Percentiles rank a stretch among this genome's conserved stretches.
Evolutionary conservation across 139 green algal species (phyloP).

Genomic region (Nannochloris sp.): DNA sequence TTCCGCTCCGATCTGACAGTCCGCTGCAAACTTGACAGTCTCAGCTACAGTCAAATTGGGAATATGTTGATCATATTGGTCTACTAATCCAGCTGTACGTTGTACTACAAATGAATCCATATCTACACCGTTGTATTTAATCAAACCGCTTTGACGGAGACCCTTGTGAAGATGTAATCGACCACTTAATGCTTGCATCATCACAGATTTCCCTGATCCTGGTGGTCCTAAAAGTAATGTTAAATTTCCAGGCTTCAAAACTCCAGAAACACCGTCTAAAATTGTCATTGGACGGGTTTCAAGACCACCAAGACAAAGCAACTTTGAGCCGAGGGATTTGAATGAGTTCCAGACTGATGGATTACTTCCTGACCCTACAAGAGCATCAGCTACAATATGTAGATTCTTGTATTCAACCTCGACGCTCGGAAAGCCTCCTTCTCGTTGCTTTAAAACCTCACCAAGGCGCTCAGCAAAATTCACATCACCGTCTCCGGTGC

Average conservation of each 20-base stretch:
- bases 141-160: constrained; percentile 20
- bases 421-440: constrained; percentile 8
- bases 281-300: background rate
- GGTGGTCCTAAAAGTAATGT: constrained; percentile 64
- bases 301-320: constrained; percentile 10
- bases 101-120: constrained; percentile 47
- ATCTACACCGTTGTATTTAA: constrained; percentile 62
- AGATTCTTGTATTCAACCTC: constrained; percentile 60
- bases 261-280: constrained; percentile 18
- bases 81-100: constrained; percentile 46
- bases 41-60: constrained; percentile 61
- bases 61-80: constrained; percentile 67
- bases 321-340: constrained; percentile 24
- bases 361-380: constrained; percentile 48
- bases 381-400: constrained; percentile 49
- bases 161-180: constrained; percentile 27
- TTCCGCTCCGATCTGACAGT: constrained; percentile 6
- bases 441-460: constrained; percentile 2
- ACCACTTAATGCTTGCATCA: constrained; percentile 54
- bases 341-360: constrained; percentile 51
- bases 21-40: constrained; percentile 60
- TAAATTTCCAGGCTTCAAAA: constrained; percentile 22
- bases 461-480: background rate
- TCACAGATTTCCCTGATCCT: constrained; percentile 48
- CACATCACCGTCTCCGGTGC: background rate